These are phyloP conservation scores for Berkeleyomyces basicola DNA, from an alignment of 2,329 filamentous ascomycete species.

Conservation along the genomic window DNA sequence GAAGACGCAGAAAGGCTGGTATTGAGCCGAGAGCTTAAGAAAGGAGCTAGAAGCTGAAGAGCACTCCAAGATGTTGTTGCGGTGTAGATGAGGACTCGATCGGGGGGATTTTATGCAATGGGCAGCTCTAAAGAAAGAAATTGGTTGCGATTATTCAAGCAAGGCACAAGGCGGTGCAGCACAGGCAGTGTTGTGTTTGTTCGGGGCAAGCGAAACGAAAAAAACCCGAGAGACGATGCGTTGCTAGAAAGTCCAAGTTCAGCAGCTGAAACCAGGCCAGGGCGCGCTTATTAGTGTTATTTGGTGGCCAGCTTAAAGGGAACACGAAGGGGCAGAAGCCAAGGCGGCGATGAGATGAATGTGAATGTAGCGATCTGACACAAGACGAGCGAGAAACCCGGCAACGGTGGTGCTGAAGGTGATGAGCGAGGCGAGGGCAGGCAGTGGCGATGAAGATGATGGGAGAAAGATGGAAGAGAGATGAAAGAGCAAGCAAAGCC, in stretches of 20 bases:
- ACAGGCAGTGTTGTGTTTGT: background rate
- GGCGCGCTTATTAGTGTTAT: background rate
- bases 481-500: background rate
- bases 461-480: background rate
- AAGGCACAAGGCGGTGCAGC: background rate
- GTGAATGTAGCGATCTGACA: background rate
- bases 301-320: background rate
- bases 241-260: background rate
- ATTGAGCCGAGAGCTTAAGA: too few species aligned
- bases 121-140: background rate
- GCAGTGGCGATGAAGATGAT: background rate
- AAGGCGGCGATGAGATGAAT: background rate
- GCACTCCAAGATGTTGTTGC: background rate
- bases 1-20: background rate
- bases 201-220: constrained; percentile 1
- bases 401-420: too few species aligned
- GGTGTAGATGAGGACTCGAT: background rate
- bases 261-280: background rate
- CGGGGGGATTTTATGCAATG: background rate
- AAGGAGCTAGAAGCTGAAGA: too few species aligned
- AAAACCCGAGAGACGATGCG: constrained; percentile 1
- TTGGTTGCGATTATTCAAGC: background rate
- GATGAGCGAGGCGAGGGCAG: background rate
- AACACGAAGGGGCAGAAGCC: background rate
- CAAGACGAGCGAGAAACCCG: too few species aligned